Percentiles rank a stretch among this genome's conserved stretches.
These are phyloP conservation scores for Mortierella sp. DNA, from an alignment of 371 early-diverging fungal genomes.

Conservation along the genomic window DNA sequence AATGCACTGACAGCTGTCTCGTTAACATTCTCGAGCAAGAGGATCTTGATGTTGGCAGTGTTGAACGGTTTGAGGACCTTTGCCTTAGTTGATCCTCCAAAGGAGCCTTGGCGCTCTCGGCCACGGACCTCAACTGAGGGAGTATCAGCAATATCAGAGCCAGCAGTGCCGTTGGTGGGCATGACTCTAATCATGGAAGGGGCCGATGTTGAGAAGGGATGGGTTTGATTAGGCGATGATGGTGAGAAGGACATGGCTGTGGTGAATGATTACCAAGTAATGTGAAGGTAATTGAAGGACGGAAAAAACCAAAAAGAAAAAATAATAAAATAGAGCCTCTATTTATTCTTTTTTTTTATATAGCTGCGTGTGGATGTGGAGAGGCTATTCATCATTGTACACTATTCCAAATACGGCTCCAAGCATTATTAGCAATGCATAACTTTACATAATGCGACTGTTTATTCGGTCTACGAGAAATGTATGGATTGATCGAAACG, in stretches of 20 bases:
- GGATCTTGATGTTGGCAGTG: conserved; percentile 80
- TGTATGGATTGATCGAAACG: no score
- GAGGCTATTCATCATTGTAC: background rate
- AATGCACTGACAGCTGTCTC: conserved; percentile 87
- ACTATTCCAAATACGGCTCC: background rate
- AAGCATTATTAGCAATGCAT: no score
- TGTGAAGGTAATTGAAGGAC: background rate
- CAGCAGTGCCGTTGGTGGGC: background rate
- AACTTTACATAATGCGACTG: no score
- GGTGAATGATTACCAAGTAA: background rate
- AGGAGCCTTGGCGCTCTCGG: conserved; percentile 52
- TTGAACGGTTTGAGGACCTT: conserved; percentile 76
- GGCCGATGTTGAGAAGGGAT: background rate
- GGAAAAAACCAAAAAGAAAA: background rate
- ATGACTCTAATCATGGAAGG: conserved; percentile 9
- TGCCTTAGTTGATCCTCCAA: conserved; percentile 52
- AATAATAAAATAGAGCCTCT: background rate
- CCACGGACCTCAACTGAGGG: conserved; percentile 6
- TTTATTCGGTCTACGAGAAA: no score
- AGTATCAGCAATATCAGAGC: background rate
- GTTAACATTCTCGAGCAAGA: conserved; percentile 94
- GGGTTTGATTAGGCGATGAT: background rate
- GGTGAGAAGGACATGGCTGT: background rate
- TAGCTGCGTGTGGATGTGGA: background rate
- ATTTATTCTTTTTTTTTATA: background rate